phyloP scores from a whole-genome alignment of 441 rosid genomes.

The Mallotus repandus region DNA sequence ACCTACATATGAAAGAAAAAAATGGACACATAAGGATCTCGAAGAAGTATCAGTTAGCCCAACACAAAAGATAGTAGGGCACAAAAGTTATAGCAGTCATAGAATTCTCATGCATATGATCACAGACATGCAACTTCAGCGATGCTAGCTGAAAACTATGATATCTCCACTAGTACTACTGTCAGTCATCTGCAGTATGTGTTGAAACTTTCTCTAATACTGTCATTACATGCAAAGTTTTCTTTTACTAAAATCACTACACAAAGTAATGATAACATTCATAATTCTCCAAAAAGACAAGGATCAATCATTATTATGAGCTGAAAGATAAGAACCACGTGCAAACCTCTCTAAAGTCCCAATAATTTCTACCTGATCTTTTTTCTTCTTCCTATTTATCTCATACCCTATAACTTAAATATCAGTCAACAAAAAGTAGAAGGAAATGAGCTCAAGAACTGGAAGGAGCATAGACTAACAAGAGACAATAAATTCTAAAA shows the following conservation, averaged over 20 bases:
- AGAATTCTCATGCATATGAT: background rate
- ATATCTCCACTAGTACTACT: background rate
- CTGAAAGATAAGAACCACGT: too few species aligned
- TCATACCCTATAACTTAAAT: too few species aligned
- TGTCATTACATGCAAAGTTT: background rate
- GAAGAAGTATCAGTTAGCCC: conserved; percentile 11
- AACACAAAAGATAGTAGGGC: background rate
- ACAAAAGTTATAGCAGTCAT: background rate
- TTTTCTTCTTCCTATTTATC: too few species aligned
- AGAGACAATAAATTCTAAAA: too few species aligned
- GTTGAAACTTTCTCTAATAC: background rate
- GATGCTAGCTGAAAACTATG: background rate
- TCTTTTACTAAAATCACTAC: background rate
- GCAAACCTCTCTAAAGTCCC: too few species aligned
- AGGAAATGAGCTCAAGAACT: too few species aligned
- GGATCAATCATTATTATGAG: too few species aligned
- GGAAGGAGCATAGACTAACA: too few species aligned
- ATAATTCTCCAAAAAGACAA: background rate
- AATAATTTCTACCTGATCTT: too few species aligned
- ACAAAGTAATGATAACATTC: background rate
- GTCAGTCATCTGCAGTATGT: background rate
- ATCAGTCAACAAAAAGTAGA: too few species aligned
- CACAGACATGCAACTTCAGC: background rate
- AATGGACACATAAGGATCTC: conserved; percentile 3
- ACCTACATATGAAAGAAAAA: conserved; percentile 42